A percentile compares a stretch with the other conserved stretches of the same genome.
Evolutionary conservation across 2,329 filamentous ascomycete species (phyloP).

Genomic region (Diaporthe aspalathi): DNA sequence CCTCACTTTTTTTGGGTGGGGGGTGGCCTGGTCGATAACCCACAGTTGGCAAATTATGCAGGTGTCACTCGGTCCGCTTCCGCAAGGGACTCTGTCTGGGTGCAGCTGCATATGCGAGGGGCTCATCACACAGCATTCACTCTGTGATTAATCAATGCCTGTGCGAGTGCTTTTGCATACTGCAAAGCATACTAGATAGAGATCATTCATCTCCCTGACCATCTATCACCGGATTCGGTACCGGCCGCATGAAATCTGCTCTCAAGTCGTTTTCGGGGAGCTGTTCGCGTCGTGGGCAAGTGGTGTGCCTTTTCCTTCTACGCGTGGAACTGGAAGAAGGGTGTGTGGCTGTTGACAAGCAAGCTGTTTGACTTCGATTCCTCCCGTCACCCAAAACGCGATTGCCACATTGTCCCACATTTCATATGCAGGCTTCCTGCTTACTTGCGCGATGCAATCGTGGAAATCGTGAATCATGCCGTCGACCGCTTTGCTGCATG

Average conservation of each 20-base stretch:
- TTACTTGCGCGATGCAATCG: constrained; percentile 34
- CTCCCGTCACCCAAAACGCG: constrained; percentile 24
- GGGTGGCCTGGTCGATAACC: constrained; percentile 18
- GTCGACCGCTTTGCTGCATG: constrained; percentile 26
- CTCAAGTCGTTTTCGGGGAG: neutral
- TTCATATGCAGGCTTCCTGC: constrained; percentile 33
- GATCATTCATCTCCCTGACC: neutral
- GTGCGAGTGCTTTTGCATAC: neutral
- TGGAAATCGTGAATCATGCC: constrained; percentile 23
- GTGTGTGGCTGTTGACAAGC: constrained; percentile 13
- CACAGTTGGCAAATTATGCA: constrained; percentile 38
- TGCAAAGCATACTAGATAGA: constrained; percentile 16
- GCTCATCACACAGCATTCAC: constrained; percentile 33
- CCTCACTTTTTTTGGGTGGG: constrained; percentile 36
- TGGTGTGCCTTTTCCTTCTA: neutral
- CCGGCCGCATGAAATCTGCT: constrained; percentile 2
- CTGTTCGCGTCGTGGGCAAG: neutral
- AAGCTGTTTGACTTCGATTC: constrained; percentile 4
- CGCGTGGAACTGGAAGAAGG: constrained; percentile 7
- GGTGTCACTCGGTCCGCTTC: constrained; percentile 40
- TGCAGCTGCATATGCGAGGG: constrained; percentile 38
- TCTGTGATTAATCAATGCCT: constrained; percentile 28
- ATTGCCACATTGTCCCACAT: constrained; percentile 38
- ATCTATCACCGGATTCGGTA: constrained; percentile 15
- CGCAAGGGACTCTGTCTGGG: constrained; percentile 34